Base-by-base conservation (phyloP, 139 green algal genomes). In the Chloropicon primus region DNA sequence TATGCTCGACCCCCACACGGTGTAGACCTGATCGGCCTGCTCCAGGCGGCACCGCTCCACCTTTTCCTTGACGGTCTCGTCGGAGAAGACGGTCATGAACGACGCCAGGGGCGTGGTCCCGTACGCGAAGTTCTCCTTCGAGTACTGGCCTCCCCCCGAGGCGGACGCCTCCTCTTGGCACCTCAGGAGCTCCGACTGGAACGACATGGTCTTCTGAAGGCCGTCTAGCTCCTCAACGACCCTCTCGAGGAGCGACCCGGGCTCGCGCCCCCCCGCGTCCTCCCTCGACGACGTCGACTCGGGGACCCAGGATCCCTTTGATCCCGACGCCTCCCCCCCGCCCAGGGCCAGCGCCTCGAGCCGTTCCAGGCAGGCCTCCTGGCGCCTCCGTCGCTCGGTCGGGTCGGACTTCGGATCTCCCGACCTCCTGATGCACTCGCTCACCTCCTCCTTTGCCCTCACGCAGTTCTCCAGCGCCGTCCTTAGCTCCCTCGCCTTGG, bases 111-210 rank as follows among this genome's bases (percentile, higher is more conserved):
- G 74, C 1, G 74, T 78, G 26, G 74, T 72, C 1, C 74, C 74
- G 27, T 78, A 78, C 1, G 74, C 74, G 25, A 78, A 78, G 74
- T 78, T 78, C 27, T 72, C 25, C 24, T 62, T 10, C 26, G 74
- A 72, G 27, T 78, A 78, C 41, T 5, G 10, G 10, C 10, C 5
- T 5, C 5, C 10, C 41, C 10, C 10, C 10, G 41, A 62, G 10
- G 41, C 5, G 41, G 41, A 62, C 10, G 41, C 41, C 41, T 62
- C 10, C 10, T 62, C 41, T 17, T 62, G 41, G 41, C 10, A 62
- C 41, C 17, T 5, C 10, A 62, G 41, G 41, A 62, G 41, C 10
- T 62, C 41, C 41, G 41, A 62, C 41, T 62, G 41, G 41, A 62
- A 62, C 41, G 41, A 62, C 5, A 62, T 5, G 41, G 41, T 62